Base-by-base conservation (phyloP, 768 basidiomycete species). In the Mycena indigotica region DNA sequence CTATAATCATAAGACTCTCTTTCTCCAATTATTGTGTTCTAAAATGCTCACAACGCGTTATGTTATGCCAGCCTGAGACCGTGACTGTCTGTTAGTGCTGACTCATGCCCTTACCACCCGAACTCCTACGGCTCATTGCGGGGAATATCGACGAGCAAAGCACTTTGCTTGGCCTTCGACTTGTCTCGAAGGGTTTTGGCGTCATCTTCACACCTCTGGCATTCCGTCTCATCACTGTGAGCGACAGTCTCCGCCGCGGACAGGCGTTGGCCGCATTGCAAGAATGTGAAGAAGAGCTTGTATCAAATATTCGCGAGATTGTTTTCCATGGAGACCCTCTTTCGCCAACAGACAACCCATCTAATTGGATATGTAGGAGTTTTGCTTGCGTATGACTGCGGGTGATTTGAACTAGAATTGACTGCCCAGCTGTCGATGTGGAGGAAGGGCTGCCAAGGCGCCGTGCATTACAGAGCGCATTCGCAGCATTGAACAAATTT, bases 211-310 rank as follows among this genome's bases (percentile, higher is more conserved):
- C 12, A 0, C 56, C 49, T n/a, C 12, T 23, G 0, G 53, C 44
- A 1, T 54, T 57, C 32, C 32, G 41, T 17, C 28, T 35, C 2
- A 16, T 55, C 19, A 29, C 44, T 12, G 44, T 55, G 10, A 17
- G 19, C 13, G 50, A 62, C 38, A 55, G 28, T 38, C 28, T 50
- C 13, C 13, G 39, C 40, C 56, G 53, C 17, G 60, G 49, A 1
- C 23, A 39, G 8, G 49, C 54, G 5, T 45, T 57, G 6, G 8
- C 32, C 23, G 40, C 35, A 39, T 49, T 57, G 4, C 50, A 57
- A 39, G 28, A 46, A 39, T 61, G 59, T 53, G 51, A 21, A 5
- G 52, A 56, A 28, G 39, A 35, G 17, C 6, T 61, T 24, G 53
- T 38, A 13, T 49, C 45, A 4, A 15, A 25, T 2, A 46, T 61